Conservation (phyloP, 106 monocot species). For the Xerophyta viscosa region DNA sequence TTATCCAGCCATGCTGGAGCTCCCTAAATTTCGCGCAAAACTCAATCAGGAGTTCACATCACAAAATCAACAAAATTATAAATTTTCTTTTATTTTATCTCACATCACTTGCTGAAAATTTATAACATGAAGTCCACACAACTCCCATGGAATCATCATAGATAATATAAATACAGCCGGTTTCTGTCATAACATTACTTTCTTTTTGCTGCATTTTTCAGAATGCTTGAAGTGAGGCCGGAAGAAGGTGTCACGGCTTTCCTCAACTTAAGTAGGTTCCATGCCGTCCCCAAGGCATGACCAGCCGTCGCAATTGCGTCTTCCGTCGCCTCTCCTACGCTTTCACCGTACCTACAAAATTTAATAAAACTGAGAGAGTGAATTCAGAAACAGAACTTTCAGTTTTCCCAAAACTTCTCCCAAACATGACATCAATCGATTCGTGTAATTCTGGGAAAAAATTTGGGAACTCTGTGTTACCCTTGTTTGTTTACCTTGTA, state of each 20-base stretch:
- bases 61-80: too few relatives aligned
- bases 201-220: slow-evolving; percentile 50
- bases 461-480: neutral
- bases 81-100: too few relatives aligned
- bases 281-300: slow-evolving; percentile 78
- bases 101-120: too few relatives aligned
- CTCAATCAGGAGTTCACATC: too few relatives aligned
- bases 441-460: too few relatives aligned
- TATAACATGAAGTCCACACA: too few relatives aligned
- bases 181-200: neutral
- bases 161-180: too few relatives aligned
- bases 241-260: slow-evolving; percentile 65
- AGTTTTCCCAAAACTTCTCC: neutral
- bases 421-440: too few relatives aligned
- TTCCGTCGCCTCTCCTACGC: slow-evolving; percentile 74
- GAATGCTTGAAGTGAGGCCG: slow-evolving; percentile 32
- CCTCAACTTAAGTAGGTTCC: slow-evolving; percentile 90
- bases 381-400: neutral
- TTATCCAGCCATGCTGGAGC: too few relatives aligned
- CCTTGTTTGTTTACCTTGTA: too few relatives aligned
- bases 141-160: too few relatives aligned
- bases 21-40: too few relatives aligned
- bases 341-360: slow-evolving; percentile 62
- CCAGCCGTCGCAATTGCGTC: slow-evolving; percentile 83
- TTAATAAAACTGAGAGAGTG: neutral